These are phyloP conservation scores for Boletus sp. DNA, from an alignment of 1,284 basidiomycete genomes.

Conservation along the genomic window DNA sequence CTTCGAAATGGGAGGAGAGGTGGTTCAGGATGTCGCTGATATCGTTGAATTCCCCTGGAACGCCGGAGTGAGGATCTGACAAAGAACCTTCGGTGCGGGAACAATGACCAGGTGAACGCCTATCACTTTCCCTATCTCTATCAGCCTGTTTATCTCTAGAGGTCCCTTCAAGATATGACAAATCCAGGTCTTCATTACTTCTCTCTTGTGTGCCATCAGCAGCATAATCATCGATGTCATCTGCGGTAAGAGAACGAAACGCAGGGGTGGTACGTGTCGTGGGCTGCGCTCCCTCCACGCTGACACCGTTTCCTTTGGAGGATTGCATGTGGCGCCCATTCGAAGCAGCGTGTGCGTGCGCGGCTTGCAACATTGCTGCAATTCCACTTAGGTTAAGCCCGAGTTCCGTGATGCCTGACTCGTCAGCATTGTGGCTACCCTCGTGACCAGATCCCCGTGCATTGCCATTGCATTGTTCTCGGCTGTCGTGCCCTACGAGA, in stretches of 20 bases:
- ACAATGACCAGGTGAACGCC: conserved; percentile 31
- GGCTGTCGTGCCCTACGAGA: conserved; percentile 14
- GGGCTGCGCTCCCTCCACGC: conserved; percentile 44
- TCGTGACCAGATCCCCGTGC: conserved; percentile 12
- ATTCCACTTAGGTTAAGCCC: conserved; percentile 59
- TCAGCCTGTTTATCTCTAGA: conserved; percentile 40
- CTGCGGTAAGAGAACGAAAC: conserved; percentile 70
- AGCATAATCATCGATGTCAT: conserved; percentile 38
- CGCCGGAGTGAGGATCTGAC: conserved; percentile 41
- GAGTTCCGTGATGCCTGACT: conserved; percentile 26
- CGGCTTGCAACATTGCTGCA: conserved; percentile 72
- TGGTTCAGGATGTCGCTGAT: conserved; percentile 74
- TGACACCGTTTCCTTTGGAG: conserved; percentile 44
- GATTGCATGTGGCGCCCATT: conserved; percentile 47
- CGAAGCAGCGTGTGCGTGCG: conserved; percentile 58
- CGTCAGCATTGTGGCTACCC: conserved; percentile 24
- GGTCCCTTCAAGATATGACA: conserved; percentile 44
- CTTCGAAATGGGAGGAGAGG: conserved; percentile 65
- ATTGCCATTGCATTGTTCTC: conserved; percentile 10
- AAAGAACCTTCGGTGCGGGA: conserved; percentile 29
- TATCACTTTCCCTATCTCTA: conserved; percentile 29
- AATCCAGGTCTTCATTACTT: conserved; percentile 54
- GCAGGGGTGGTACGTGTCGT: conserved; percentile 68
- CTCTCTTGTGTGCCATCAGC: conserved; percentile 36
- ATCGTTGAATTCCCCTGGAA: conserved; percentile 61